These are phyloP conservation scores for Xylariaceae sp. DNA, from an alignment of 2,329 filamentous ascomycete genomes.

Conservation along the genomic window DNA sequence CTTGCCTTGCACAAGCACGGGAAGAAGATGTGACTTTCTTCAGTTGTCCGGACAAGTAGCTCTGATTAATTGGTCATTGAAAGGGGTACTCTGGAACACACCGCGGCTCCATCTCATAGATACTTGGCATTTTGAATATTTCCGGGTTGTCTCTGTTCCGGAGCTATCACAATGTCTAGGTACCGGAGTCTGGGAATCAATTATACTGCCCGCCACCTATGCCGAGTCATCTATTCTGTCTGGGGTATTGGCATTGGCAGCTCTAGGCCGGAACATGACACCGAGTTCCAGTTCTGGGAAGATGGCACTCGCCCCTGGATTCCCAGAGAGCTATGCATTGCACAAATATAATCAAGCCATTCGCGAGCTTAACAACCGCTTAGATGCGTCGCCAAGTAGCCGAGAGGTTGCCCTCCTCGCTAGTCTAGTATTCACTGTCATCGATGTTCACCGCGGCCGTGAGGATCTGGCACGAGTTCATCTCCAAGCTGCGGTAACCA, in stretches of 20 bases:
- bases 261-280: background rate
- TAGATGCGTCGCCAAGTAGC: background rate
- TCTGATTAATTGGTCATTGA: too few relatives aligned
- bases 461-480: background rate
- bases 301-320: slow-evolving; percentile 1
- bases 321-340: slow-evolving; percentile 1
- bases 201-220: slow-evolving; percentile 1
- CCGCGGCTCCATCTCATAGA: slow-evolving; percentile 3
- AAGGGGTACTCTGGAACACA: slow-evolving; percentile 2
- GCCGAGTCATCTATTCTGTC: slow-evolving; percentile 5
- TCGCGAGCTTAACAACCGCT: background rate
- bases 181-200: slow-evolving; percentile 1
- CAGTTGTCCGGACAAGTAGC: too few relatives aligned
- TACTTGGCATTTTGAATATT: slow-evolving; percentile 6
- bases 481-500: background rate
- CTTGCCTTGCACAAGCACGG: slow-evolving; percentile 1
- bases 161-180: slow-evolving; percentile 1
- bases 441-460: background rate
- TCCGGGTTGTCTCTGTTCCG: background rate
- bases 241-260: background rate
- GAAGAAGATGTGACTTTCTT: slow-evolving; percentile 3
- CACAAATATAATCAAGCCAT: slow-evolving; percentile 6
- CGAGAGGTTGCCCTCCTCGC: background rate
- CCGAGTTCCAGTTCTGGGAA: background rate
- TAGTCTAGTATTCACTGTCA: background rate